phyloP scores from a whole-genome alignment of 768 basidiomycete genomes.

The Panus rudis region DNA sequence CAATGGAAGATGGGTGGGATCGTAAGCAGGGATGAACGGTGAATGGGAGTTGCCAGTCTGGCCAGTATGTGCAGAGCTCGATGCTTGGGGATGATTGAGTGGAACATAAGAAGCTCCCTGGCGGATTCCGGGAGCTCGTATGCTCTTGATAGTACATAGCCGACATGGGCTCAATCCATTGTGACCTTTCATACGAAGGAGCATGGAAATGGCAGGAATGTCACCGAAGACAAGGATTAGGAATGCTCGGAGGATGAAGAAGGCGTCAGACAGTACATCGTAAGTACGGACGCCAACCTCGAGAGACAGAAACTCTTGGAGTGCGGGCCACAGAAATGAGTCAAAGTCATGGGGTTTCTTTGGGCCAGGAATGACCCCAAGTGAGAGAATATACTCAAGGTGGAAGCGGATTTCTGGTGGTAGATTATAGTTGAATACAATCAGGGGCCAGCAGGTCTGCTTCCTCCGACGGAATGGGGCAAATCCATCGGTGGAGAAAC shows the following conservation, averaged over 20 bases:
- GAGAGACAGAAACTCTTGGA: conserved; percentile 21
- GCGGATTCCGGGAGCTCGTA: conserved; percentile 7
- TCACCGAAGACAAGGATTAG: conserved; percentile 20
- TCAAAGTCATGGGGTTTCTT: conserved; percentile 17
- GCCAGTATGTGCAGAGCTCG: too few species aligned
- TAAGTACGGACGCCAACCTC: conserved; percentile 16
- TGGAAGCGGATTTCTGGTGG: conserved; percentile 16
- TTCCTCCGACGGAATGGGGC: conserved; percentile 27
- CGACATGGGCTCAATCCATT: conserved; percentile 20
- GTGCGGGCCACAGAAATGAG: conserved; percentile 21
- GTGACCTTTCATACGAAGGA: conserved; percentile 23
- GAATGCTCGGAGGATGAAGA: conserved; percentile 19
- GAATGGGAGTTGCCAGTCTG: too few species aligned
- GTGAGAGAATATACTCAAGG: conserved; percentile 10
- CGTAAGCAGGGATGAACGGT: too few species aligned
- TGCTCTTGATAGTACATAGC: conserved; percentile 16
- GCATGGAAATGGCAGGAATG: conserved; percentile 22
- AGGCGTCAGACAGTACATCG: conserved; percentile 1
- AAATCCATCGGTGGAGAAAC: conserved; percentile 37
- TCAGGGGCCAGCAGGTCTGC: conserved; percentile 33
- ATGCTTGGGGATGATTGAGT: conserved; percentile 8
- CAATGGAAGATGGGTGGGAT: conserved; percentile 10
- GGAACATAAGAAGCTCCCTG: conserved; percentile 13
- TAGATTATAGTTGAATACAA: conserved; percentile 33
- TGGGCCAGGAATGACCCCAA: conserved; percentile 19